Conservation (phyloP, 257 asterid genomes). For the Cinchona pubescens region DNA sequence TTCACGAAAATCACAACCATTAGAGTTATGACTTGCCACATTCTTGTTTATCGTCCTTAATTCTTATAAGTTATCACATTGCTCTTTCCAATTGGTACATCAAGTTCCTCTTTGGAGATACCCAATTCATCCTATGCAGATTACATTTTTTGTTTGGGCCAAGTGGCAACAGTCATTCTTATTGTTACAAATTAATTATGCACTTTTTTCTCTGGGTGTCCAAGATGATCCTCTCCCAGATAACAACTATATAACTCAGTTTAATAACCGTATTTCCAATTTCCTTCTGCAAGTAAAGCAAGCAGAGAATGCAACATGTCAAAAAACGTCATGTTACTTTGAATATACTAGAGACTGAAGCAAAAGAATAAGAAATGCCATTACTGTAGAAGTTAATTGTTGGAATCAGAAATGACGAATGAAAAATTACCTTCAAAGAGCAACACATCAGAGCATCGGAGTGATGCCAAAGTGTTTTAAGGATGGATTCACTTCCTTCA, state of each 20-base stretch:
- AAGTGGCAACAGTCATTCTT: background rate
- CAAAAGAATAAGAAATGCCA: background rate
- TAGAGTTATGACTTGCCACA: background rate
- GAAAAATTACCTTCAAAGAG: slow-evolving; percentile 67
- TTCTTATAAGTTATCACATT: background rate
- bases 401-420: background rate
- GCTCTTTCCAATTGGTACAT: background rate
- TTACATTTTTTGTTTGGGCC: background rate
- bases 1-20: background rate
- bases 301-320: background rate
- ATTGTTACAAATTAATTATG: background rate
- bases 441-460: slow-evolving; percentile 86
- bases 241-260: background rate
- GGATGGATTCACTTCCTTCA: slow-evolving; percentile 64
- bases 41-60: background rate
- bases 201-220: background rate
- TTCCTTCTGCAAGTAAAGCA: background rate
- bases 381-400: background rate
- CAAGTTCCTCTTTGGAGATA: background rate
- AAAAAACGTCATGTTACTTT: background rate
- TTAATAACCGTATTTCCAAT: background rate
- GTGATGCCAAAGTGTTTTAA: slow-evolving; percentile 88
- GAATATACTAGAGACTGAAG: background rate
- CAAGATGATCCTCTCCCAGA: background rate
- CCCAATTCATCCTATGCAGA: background rate